phyloP scores from a whole-genome alignment of 306 rosid genomes.

The Gastrolobium bilobum region DNA sequence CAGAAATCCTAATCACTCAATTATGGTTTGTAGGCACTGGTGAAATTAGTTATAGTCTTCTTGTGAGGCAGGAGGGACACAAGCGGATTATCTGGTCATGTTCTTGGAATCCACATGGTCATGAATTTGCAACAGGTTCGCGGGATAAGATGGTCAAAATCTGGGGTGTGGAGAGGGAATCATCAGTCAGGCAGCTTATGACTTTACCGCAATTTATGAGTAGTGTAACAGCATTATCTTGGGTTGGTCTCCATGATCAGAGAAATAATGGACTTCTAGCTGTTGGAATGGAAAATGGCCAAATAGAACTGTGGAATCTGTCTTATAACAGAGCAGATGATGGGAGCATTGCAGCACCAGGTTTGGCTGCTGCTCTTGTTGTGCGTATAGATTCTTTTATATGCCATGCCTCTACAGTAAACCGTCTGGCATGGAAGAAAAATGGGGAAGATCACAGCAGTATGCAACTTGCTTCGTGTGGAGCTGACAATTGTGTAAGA shows the following conservation, averaged over 20 bases:
- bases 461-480: constrained; percentile 91
- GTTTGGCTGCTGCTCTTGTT: constrained; percentile 52
- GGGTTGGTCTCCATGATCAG: constrained; percentile 55
- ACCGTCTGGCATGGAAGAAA: constrained; percentile 79
- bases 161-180: constrained; percentile 68
- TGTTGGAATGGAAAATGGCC: constrained; percentile 93
- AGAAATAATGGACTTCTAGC: constrained; percentile 73
- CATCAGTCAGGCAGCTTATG: constrained; percentile 64
- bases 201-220: constrained; percentile 71
- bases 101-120: constrained; percentile 89
- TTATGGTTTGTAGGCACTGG: constrained; percentile 62
- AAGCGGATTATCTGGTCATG: constrained; percentile 98
- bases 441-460: constrained; percentile 56
- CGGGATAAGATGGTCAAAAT: constrained; percentile 88
- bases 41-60: constrained; percentile 66
- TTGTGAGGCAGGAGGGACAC: constrained; percentile 88
- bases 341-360: constrained; percentile 46
- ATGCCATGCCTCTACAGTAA: constrained; percentile 87
- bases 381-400: constrained; percentile 63
- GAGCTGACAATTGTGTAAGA: constrained; percentile 86
- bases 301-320: constrained; percentile 84
- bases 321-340: constrained; percentile 59
- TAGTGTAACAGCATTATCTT: constrained; percentile 87
- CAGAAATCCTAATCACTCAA: constrained; percentile 29
- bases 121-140: constrained; percentile 95